Evolutionary conservation across 495 filamentous ascomycete species (phyloP).

Genomic region (Talaromyces wortmannii): DNA sequence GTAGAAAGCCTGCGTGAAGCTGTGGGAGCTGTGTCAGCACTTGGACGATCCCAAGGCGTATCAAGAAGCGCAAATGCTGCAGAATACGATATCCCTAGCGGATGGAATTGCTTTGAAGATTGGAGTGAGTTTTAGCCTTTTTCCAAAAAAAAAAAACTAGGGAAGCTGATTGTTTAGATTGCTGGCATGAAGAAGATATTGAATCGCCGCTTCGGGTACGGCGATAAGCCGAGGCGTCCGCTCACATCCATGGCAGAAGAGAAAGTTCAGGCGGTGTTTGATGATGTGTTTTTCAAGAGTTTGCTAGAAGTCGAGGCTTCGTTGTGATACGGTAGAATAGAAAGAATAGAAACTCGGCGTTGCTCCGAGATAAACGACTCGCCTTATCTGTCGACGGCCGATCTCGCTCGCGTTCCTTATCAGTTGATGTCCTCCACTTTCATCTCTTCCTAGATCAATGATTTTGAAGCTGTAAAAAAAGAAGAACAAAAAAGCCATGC

Average conservation of each 20-base stretch:
- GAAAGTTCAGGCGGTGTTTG: background rate
- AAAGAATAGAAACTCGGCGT: background rate
- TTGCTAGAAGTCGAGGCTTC: background rate
- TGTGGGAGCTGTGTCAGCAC: slow-evolving; percentile 44
- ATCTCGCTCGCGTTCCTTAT: background rate
- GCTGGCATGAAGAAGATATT: slow-evolving; percentile 65
- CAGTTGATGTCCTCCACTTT: background rate
- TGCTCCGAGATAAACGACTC: background rate
- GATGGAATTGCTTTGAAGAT: slow-evolving; percentile 73
- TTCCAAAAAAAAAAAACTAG: too few relatives aligned
- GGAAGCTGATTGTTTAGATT: slow-evolving; percentile 18
- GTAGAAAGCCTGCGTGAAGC: slow-evolving; percentile 49
- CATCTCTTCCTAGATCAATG: background rate
- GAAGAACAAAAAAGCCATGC: background rate
- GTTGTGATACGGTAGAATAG: background rate
- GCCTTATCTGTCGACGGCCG: background rate
- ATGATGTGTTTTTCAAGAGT: background rate
- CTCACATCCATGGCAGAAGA: background rate
- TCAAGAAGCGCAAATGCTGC: slow-evolving; percentile 56
- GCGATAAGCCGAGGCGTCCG: slow-evolving; percentile 21
- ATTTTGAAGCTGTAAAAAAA: background rate
- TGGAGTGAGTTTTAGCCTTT: slow-evolving; percentile 29
- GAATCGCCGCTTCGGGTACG: slow-evolving; percentile 57
- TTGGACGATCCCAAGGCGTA: slow-evolving; percentile 42
- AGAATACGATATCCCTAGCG: slow-evolving; percentile 59